Percentiles rank a stretch among this genome's conserved stretches.
Evolutionary conservation across 805 yeast genomes (phyloP).

Genomic region (Wickerhamomyces bisporus): DNA sequence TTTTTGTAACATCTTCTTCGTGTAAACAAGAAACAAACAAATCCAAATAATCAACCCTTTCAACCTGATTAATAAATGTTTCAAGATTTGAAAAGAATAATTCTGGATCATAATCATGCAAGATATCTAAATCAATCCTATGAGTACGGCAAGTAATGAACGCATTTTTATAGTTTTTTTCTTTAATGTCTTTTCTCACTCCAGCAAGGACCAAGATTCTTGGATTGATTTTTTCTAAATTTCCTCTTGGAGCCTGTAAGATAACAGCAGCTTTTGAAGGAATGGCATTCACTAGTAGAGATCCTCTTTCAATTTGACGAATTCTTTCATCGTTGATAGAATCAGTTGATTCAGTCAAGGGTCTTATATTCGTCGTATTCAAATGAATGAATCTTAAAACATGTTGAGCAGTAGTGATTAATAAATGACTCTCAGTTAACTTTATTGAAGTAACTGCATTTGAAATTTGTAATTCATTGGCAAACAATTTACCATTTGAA

Average conservation of each 20-base stretch:
- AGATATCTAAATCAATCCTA: conserved; percentile 83
- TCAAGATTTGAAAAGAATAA: conserved; percentile 61
- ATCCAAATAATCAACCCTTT: conserved; percentile 71
- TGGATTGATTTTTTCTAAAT: conserved; percentile 89
- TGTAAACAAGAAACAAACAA: conserved; percentile 80
- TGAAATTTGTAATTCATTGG: conserved; percentile 52
- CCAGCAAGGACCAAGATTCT: conserved; percentile 85
- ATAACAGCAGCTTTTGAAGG: conserved; percentile 81
- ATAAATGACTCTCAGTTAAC: conserved; percentile 63
- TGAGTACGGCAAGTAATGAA: conserved; percentile 83
- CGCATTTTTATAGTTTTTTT: conserved; percentile 60
- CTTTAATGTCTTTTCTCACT: conserved; percentile 64
- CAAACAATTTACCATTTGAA: conserved; percentile 66
- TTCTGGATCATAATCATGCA: conserved; percentile 82
- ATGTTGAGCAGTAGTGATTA: conserved; percentile 87
- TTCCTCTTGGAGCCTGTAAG: conserved; percentile 94
- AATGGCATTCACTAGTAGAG: conserved; percentile 71
- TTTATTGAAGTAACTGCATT: conserved; percentile 79
- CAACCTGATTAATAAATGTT: conserved; percentile 63
- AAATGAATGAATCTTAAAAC: conserved; percentile 78
- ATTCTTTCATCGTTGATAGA: conserved; percentile 67
- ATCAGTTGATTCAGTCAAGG: conserved; percentile 33
- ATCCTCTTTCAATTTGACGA: conserved; percentile 88
- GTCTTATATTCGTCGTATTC: conserved; percentile 34
- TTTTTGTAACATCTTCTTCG: conserved; percentile 77